Evolutionary conservation across 257 asterid species (phyloP), one percentile per base, ranked within the genome.

Genomic region (Prunella vulgaris): DNA sequence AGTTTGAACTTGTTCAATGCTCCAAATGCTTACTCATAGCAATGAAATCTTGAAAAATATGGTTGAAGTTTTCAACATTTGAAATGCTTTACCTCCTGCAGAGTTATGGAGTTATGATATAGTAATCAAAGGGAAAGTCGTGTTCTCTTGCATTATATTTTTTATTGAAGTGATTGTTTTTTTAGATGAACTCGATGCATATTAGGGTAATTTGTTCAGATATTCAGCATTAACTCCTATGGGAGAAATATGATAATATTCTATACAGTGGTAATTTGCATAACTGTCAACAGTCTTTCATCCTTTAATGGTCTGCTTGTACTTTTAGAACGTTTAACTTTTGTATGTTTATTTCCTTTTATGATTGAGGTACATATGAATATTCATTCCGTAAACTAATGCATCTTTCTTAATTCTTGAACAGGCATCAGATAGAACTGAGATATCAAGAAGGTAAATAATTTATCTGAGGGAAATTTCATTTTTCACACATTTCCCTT

Each of bases 361-460:
- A 12, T 42, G 49, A 17, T 42, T 42, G 49, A 13, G 17, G 49
- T 12, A 42, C 49, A 42, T 40, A 40, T 12, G 56, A 48, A 17
- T 48, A 48, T 48, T 48, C 17, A 48, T 10, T 17, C 17, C 13
- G 44, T 10, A 65, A 51, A 33, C 61, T 76, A n/a, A 71, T 78
- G 15, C 9, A 5, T 25, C 3, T 32, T 59, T 59, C 15, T 6
- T 52, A 51, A 63, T 72, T 64, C 64, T 71, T 78, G 60, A 64
- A 24, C 84, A 91, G 97, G 88, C 44, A 14, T 52, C 86, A 27
- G 74, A 68, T 63, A 77, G 72, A 3, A 60, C 86, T 35, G 81
- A 74, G 67, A 84, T 75, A 75, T 37, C 84, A 5, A 46, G 30
- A 60, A 71, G 84, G 87, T 82, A 54, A 20, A 4, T 60, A 40